phyloP scores from a whole-genome alignment of 768 basidiomycete species.

The Pleurotus giganteus region DNA sequence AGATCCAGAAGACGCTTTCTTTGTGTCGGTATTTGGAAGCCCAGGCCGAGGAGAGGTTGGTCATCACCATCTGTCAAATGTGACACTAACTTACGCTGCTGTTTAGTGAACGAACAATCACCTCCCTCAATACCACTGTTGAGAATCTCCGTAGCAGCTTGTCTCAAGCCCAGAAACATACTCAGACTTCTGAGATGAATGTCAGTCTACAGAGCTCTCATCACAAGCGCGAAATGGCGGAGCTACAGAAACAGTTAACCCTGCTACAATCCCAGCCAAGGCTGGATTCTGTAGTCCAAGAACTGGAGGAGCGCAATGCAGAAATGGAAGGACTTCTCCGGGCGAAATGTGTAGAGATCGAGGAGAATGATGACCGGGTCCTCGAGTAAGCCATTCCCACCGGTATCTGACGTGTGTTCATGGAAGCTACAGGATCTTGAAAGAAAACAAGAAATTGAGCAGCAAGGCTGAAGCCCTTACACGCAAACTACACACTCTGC shows the following conservation, averaged over 20 bases:
- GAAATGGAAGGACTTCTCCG: constrained; percentile 76
- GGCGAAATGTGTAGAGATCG: constrained; percentile 73
- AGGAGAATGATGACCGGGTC: constrained; percentile 79
- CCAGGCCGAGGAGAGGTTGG: constrained; percentile 62
- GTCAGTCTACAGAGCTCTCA: constrained; percentile 64
- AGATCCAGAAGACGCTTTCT: constrained; percentile 62
- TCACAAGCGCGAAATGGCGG: constrained; percentile 60
- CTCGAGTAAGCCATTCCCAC: constrained; percentile 70
- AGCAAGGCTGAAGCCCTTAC: constrained; percentile 68
- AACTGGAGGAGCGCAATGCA: constrained; percentile 65
- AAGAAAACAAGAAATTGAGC: constrained; percentile 76
- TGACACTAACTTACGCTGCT: neutral
- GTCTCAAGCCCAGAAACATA: constrained; percentile 52
- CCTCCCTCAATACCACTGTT: constrained; percentile 36
- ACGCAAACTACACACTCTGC: constrained; percentile 70
- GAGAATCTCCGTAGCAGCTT: constrained; percentile 42
- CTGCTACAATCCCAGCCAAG: constrained; percentile 51
- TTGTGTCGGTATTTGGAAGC: constrained; percentile 60
- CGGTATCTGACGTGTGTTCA: constrained; percentile 10
- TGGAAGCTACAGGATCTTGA: constrained; percentile 54
- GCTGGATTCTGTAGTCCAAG: constrained; percentile 51
- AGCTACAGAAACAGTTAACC: constrained; percentile 56
- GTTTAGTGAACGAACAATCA: constrained; percentile 46
- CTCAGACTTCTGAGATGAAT: constrained; percentile 63
- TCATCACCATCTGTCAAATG: neutral